phyloP scores from a whole-genome alignment of 2,329 filamentous ascomycete genomes.

The Aspergillus melleus region DNA sequence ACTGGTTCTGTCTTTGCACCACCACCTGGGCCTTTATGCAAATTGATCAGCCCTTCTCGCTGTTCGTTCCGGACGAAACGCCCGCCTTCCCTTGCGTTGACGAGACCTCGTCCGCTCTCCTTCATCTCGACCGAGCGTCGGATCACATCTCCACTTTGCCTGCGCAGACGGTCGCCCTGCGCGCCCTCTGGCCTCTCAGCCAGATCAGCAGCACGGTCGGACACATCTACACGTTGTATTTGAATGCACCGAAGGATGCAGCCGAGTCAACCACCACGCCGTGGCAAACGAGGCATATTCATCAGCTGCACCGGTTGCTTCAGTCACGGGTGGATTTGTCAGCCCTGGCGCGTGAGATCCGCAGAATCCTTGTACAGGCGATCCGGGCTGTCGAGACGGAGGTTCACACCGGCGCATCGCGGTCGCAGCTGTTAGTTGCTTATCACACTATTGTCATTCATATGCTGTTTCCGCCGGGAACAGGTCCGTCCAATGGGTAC shows the following conservation, averaged over 20 bases:
- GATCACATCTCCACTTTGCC: slow-evolving; percentile 16
- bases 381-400: slow-evolving; percentile 2
- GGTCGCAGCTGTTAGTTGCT: neutral
- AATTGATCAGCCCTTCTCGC: slow-evolving; percentile 26
- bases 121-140: slow-evolving; percentile 18
- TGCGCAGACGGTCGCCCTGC: slow-evolving; percentile 5
- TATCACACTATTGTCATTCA: slow-evolving; percentile 8
- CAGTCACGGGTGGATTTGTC: slow-evolving; percentile 3
- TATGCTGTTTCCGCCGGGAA: slow-evolving; percentile 1
- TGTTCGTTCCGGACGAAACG: slow-evolving; percentile 15
- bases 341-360: neutral
- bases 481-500: neutral
- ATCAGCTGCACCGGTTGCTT: slow-evolving; percentile 7
- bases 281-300: slow-evolving; percentile 8
- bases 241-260: neutral
- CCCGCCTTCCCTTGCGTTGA: slow-evolving; percentile 21
- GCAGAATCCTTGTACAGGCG: slow-evolving; percentile 5
- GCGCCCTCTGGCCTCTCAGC: slow-evolving; percentile 7
- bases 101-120: slow-evolving; percentile 17
- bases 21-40: slow-evolving; percentile 43
- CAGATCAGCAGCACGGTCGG: slow-evolving; percentile 8
- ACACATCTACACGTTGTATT: slow-evolving; percentile 5
- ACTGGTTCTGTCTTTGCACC: slow-evolving; percentile 44
- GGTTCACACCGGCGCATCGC: neutral
- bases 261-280: neutral